Evolutionary conservation across 148 eudicot species (phyloP).

Genomic region (Chenopodium berlandieri): DNA sequence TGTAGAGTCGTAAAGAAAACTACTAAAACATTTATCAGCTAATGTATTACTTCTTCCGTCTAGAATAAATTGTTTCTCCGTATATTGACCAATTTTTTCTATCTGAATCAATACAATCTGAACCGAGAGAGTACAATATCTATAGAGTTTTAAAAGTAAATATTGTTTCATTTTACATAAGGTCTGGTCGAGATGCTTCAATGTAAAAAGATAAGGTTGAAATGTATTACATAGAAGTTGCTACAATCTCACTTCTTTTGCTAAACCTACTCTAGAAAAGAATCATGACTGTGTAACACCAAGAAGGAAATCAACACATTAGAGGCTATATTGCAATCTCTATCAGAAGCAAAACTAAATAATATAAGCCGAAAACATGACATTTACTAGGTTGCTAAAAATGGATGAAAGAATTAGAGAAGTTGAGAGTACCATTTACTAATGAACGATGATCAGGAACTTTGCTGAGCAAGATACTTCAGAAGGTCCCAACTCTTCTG

Average conservation of each 20-base stretch:
- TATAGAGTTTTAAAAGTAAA: too few species aligned
- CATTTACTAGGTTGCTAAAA: background rate
- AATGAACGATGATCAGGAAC: slow-evolving; percentile 1
- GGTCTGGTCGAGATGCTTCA: too few species aligned
- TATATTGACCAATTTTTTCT: too few species aligned
- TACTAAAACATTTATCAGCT: too few species aligned
- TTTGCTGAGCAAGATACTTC: slow-evolving; percentile 33
- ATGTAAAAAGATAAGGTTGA: too few species aligned
- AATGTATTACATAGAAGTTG: background rate
- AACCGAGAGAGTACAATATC: too few species aligned
- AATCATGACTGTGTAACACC: background rate
- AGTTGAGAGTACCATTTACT: background rate
- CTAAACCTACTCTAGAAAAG: background rate
- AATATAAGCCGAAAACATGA: background rate
- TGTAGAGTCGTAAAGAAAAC: too few species aligned
- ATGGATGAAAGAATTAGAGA: background rate
- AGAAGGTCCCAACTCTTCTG: slow-evolving; percentile 78
- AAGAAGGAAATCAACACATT: background rate
- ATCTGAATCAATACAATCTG: too few species aligned
- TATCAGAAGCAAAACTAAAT: background rate
- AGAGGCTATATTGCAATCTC: background rate
- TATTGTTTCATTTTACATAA: too few species aligned
- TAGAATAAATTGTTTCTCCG: too few species aligned
- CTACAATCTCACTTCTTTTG: background rate
- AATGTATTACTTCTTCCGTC: too few species aligned